Evolutionary conservation across 768 basidiomycete genomes (phyloP).

Genomic region (Kwoniella shandongensis): DNA sequence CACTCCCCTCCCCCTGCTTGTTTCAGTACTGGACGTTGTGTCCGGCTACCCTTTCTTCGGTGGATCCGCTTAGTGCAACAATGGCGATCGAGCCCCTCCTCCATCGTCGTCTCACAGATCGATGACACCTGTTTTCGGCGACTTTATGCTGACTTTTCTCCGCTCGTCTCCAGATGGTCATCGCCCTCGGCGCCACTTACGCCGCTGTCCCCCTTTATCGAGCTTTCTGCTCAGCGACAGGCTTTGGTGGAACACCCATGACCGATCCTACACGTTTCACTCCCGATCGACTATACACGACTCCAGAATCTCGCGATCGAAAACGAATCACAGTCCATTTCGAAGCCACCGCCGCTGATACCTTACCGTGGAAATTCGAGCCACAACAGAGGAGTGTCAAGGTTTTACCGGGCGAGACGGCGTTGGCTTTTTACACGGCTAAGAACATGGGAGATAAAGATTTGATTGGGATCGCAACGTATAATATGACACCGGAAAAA

Average conservation of each 20-base stretch:
- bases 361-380: conserved; percentile 87
- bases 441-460: conserved; percentile 80
- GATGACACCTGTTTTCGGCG: no score
- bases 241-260: conserved; percentile 91
- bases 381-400: conserved; percentile 86
- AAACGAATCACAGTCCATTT: conserved; percentile 88
- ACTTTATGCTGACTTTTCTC: background rate
- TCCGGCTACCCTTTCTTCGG: no score
- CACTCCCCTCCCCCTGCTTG: no score
- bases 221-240: conserved; percentile 96
- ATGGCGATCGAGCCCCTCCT: no score
- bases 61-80: no score
- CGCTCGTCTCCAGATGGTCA: conserved; percentile 62
- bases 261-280: conserved; percentile 65
- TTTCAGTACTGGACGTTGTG: no score
- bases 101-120: no score
- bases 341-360: conserved; percentile 86
- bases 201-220: conserved; percentile 96
- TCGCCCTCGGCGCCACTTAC: conserved; percentile 83
- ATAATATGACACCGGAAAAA: conserved; percentile 97
- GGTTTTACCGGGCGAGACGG: conserved; percentile 92
- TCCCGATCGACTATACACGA: conserved; percentile 69
- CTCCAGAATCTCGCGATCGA: conserved; percentile 58
- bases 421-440: conserved; percentile 92
- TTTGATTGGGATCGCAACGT: conserved; percentile 96